Conservation (phyloP, 2,329 filamentous ascomycete genomes). For the Alternaria atra region DNA sequence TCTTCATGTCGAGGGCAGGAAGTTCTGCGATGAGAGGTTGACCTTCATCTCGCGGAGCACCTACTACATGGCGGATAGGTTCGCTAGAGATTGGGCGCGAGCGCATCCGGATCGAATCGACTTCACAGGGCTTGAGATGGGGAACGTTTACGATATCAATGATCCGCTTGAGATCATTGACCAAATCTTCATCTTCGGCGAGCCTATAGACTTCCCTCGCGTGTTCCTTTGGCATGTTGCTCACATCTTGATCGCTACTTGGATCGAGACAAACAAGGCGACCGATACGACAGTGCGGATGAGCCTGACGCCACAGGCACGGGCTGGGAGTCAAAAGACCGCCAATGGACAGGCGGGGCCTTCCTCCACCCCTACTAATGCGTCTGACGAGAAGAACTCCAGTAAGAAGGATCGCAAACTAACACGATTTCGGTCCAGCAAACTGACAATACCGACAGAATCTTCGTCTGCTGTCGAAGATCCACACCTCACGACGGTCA, state of each 20-base stretch:
- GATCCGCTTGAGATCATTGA: slow-evolving; percentile 36
- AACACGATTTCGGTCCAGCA: neutral
- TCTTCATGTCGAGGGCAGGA: slow-evolving; percentile 41
- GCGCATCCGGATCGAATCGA: slow-evolving; percentile 31
- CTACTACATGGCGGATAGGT: slow-evolving; percentile 24
- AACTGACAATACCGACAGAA: slow-evolving; percentile 23
- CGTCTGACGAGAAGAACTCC: neutral
- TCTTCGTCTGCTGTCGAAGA: slow-evolving; percentile 1
- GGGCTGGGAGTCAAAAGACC: neutral
- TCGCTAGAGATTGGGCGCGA: slow-evolving; percentile 34
- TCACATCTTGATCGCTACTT: slow-evolving; percentile 33
- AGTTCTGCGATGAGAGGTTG: slow-evolving; percentile 41
- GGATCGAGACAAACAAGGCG: slow-evolving; percentile 15
- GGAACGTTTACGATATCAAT: slow-evolving; percentile 25
- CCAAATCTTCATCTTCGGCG: slow-evolving; percentile 40
- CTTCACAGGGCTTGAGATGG: slow-evolving; percentile 26
- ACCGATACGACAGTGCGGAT: slow-evolving; percentile 2
- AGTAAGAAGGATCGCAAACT: slow-evolving; percentile 23
- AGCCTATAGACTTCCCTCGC: slow-evolving; percentile 32
- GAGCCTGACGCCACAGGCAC: neutral
- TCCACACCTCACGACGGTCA: neutral
- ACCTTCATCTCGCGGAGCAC: slow-evolving; percentile 40
- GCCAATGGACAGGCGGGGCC: neutral
- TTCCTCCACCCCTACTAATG: neutral
- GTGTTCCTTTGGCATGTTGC: slow-evolving; percentile 43